These are phyloP conservation scores for Rhodamnia rubescens DNA, from an alignment of 345 rosid species.

Conservation along the genomic window DNA sequence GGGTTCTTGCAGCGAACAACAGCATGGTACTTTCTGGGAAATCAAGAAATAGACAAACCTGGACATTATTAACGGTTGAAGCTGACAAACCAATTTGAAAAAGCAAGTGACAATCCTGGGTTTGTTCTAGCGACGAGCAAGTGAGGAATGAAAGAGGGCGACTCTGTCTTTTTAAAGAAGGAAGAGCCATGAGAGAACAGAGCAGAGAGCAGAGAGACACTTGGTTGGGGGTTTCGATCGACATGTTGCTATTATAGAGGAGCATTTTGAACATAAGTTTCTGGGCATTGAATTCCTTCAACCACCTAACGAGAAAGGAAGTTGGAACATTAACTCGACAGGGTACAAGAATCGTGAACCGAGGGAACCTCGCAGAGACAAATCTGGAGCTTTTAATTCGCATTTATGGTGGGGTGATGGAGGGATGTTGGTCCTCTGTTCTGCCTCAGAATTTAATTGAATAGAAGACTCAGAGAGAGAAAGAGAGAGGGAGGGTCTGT, in stretches of 20 bases:
- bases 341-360: constrained; percentile 24
- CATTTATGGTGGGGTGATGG: constrained; percentile 11
- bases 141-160: not conserved
- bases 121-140: not conserved
- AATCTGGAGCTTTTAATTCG: constrained; percentile 25
- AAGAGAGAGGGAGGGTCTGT: not conserved
- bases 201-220: not conserved
- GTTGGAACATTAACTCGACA: constrained; percentile 26
- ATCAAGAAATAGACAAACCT: not conserved
- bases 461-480: not conserved
- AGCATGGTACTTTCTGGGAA: not conserved
- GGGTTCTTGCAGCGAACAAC: not conserved
- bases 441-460: not conserved
- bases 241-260: not conserved
- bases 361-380: constrained; percentile 6
- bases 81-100: not conserved
- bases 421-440: constrained; percentile 28
- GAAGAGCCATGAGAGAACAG: not conserved
- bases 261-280: constrained; percentile 6
- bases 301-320: constrained; percentile 26
- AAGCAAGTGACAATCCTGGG: not conserved
- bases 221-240: not conserved
- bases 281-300: constrained; percentile 10
- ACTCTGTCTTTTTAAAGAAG: not conserved
- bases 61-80: not conserved